A percentile compares a stretch with the other conserved stretches of the same genome.
Conservation (phyloP, 495 filamentous ascomycete species). For the Rhizodiscina lignyota region DNA sequence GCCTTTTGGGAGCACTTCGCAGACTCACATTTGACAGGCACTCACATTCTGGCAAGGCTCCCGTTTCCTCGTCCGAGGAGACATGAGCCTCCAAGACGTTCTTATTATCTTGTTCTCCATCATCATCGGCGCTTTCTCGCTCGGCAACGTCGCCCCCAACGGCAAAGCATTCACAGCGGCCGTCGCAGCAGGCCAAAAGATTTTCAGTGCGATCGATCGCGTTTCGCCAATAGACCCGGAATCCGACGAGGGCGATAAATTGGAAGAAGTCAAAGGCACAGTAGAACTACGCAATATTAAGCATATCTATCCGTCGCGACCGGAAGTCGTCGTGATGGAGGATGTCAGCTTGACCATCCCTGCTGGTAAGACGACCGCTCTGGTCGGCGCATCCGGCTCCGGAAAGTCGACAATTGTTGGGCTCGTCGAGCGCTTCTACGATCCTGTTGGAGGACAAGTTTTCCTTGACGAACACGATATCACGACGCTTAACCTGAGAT, state of each 20-base stretch:
- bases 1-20: not conserved
- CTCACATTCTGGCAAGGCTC: slow-evolving; percentile 94
- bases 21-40: slow-evolving; percentile 4
- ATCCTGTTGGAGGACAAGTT: slow-evolving; percentile 64
- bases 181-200: slow-evolving; percentile 73
- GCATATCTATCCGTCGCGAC: slow-evolving; percentile 86
- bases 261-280: slow-evolving; percentile 55
- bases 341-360: slow-evolving; percentile 62
- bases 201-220: slow-evolving; percentile 84
- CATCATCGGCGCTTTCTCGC: slow-evolving; percentile 79
- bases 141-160: slow-evolving; percentile 81
- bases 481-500: slow-evolving; percentile 64
- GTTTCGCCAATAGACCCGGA: slow-evolving; percentile 73
- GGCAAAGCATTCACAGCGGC: slow-evolving; percentile 67
- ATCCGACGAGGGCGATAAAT: slow-evolving; percentile 47
- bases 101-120: slow-evolving; percentile 78
- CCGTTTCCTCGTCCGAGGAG: slow-evolving; percentile 50
- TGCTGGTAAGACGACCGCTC: slow-evolving; percentile 72
- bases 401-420: slow-evolving; percentile 90
- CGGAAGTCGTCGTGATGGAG: slow-evolving; percentile 75
- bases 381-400: slow-evolving; percentile 76
- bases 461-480: slow-evolving; percentile 76
- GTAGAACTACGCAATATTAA: slow-evolving; percentile 74
- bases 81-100: slow-evolving; percentile 35
- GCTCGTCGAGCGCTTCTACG: slow-evolving; percentile 83